phyloP scores from a whole-genome alignment of 768 basidiomycete species.

The Termitomyces eurrhizus region DNA sequence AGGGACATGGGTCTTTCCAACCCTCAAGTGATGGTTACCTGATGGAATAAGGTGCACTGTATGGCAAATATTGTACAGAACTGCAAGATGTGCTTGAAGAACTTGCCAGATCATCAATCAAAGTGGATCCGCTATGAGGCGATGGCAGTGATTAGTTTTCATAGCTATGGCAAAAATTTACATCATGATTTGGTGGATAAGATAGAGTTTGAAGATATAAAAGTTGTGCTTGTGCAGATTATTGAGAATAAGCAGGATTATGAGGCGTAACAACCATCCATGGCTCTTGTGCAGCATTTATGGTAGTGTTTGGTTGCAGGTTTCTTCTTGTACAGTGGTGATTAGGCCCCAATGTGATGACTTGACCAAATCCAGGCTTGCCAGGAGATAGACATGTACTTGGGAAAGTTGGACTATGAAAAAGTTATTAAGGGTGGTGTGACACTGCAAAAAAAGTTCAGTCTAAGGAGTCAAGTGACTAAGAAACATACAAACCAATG shows the following conservation, averaged over 20 bases:
- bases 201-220: constrained; percentile 13
- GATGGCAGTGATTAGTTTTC: constrained; percentile 11
- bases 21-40: constrained; percentile 19
- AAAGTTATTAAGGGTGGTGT: constrained; percentile 30
- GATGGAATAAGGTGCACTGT: constrained; percentile 20
- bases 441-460: constrained; percentile 44
- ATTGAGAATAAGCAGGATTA: constrained; percentile 9
- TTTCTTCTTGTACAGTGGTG: constrained; percentile 58
- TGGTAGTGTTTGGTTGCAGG: constrained; percentile 33
- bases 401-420: constrained; percentile 67
- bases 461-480: constrained; percentile 11
- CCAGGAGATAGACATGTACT: constrained; percentile 80
- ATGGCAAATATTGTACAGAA: constrained; percentile 23
- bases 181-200: constrained; percentile 12
- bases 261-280: constrained; percentile 48
- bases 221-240: constrained; percentile 5
- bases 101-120: constrained; percentile 10
- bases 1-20: constrained; percentile 19
- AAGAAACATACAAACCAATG: constrained; percentile 54
- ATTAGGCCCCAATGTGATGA: constrained; percentile 58
- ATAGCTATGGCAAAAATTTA: constrained; percentile 12
- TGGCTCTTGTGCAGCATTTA: constrained; percentile 17
- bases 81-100: constrained; percentile 8
- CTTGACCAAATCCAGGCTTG: constrained; percentile 84
- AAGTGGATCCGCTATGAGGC: constrained; percentile 2